phyloP scores from a whole-genome alignment of 2,329 filamentous ascomycete species.

The Alternaria ethzedia region DNA sequence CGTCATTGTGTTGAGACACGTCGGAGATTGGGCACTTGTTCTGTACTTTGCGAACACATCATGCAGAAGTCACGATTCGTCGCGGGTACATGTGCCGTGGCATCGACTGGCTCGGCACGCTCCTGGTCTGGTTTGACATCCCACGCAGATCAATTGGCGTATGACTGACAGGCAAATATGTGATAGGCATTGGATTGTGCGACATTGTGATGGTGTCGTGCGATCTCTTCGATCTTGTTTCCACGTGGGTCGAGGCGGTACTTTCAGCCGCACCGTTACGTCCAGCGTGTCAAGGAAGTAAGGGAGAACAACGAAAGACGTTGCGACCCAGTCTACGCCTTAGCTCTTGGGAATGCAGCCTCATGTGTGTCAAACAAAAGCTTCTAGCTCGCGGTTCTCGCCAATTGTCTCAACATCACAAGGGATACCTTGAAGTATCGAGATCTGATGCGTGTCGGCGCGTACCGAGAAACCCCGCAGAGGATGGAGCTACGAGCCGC shows the following conservation, averaged over 20 bases:
- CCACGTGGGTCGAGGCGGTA: neutral
- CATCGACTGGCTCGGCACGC: neutral
- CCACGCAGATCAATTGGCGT: neutral
- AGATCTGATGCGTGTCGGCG: conserved; percentile 7
- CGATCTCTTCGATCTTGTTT: neutral
- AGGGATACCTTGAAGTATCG: neutral
- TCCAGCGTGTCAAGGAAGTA: neutral
- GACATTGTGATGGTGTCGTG: neutral
- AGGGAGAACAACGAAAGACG: neutral
- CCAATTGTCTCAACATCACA: neutral
- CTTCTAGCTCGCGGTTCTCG: neutral
- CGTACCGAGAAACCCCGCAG: conserved; percentile 10
- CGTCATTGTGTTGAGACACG: neutral
- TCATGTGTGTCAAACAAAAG: neutral
- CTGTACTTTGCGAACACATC: neutral
- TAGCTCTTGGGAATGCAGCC: neutral
- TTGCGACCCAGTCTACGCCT: neutral
- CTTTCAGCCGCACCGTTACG: neutral
- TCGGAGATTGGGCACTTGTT: neutral
- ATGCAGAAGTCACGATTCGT: neutral
- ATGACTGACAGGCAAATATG: neutral
- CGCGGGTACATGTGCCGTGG: neutral
- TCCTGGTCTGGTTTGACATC: neutral
- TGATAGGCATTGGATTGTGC: neutral
- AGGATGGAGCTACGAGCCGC: neutral